Conservation (phyloP, 176 grass and related monocot genomes). For the Luzula sylvatica region DNA sequence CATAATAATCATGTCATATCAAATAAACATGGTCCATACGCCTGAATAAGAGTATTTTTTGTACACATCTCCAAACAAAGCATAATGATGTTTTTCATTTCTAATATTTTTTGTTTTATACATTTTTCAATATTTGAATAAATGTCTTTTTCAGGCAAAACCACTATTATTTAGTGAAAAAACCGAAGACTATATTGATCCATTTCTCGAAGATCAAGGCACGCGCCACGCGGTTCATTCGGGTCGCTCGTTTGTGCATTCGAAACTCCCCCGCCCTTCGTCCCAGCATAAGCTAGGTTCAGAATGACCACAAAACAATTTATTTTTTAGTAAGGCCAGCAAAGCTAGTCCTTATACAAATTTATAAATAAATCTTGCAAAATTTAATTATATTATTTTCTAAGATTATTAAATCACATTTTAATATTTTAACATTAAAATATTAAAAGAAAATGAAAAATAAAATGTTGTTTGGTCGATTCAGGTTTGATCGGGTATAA, state of each 20-base stretch:
- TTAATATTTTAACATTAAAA: no score
- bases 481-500: no score
- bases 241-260: slow-evolving; percentile 38
- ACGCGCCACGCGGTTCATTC: slow-evolving; percentile 30
- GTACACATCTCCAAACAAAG: slow-evolving; percentile 35
- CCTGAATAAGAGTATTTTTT: no score
- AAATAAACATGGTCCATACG: no score
- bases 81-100: slow-evolving; percentile 25
- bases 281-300: slow-evolving; percentile 52
- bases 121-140: background rate
- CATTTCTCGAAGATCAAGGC: slow-evolving; percentile 34
- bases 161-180: slow-evolving; percentile 26
- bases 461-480: no score
- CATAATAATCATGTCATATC: no score
- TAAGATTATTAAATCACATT: no score
- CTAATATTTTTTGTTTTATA: background rate
- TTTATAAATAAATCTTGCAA: no score
- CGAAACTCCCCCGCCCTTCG: slow-evolving; percentile 26
- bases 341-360: no score
- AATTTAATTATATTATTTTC: no score
- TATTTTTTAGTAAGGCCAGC: slow-evolving; percentile 16
- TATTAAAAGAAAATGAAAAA: no score
- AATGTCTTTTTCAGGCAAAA: slow-evolving; percentile 24
- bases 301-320: background rate
- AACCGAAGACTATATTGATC: slow-evolving; percentile 34